Evolutionary conservation across 176 grass and related monocot species (phyloP).

Genomic region (Zea luxurians): DNA sequence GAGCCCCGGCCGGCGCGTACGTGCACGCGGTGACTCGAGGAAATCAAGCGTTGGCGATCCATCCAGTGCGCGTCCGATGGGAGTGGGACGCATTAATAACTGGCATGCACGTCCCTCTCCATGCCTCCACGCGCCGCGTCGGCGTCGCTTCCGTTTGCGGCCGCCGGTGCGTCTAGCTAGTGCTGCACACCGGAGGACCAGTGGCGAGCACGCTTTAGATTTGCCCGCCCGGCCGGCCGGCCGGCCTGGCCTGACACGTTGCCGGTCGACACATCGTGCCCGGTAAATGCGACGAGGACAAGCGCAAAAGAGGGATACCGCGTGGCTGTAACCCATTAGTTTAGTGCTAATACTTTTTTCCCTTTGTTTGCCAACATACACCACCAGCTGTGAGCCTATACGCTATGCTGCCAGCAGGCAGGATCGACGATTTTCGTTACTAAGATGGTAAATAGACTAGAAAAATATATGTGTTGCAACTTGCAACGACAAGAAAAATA

Average conservation of each 20-base stretch:
- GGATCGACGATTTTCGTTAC: not conserved
- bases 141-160: too few species aligned
- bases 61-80: too few species aligned
- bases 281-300: conserved; percentile 11
- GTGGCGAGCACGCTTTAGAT: conserved; percentile 11
- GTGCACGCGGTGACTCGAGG: too few species aligned
- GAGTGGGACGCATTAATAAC: too few species aligned
- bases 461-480: too few species aligned
- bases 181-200: conserved; percentile 17
- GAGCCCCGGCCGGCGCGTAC: too few species aligned
- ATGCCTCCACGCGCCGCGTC: too few species aligned
- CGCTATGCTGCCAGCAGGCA: not conserved
- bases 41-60: too few species aligned
- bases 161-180: not conserved
- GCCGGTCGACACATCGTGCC: not conserved
- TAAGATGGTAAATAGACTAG: too few species aligned
- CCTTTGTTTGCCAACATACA: not conserved
- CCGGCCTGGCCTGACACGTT: conserved; percentile 12
- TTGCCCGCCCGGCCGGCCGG: not conserved
- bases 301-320: not conserved
- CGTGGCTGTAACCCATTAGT: not conserved
- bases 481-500: too few species aligned
- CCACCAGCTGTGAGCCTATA: not conserved
- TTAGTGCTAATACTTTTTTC: not conserved
- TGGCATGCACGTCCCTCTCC: too few species aligned